phyloP scores from a whole-genome alignment of 768 basidiomycete genomes.

The Holtermanniella nyarrowii region DNA sequence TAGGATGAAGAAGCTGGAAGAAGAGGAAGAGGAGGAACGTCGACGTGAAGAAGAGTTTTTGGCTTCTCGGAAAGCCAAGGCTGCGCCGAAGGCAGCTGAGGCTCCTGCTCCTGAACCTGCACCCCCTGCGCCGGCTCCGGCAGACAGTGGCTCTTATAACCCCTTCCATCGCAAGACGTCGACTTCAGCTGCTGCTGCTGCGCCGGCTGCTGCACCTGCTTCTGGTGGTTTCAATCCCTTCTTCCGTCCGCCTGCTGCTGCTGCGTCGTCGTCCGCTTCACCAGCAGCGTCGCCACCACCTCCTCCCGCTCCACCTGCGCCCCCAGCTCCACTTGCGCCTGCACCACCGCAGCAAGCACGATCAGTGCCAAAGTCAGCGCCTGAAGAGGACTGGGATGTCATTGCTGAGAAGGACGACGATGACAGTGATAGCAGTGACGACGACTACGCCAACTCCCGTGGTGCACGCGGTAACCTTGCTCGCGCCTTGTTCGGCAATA shows the following conservation, averaged over 20 bases:
- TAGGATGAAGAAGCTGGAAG: constrained; percentile 49
- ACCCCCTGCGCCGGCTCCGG: constrained; percentile 24
- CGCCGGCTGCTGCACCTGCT: constrained; percentile 38
- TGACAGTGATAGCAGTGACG: constrained; percentile 59
- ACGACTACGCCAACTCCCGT: constrained; percentile 61
- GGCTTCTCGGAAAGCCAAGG: constrained; percentile 21
- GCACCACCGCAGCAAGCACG: constrained; percentile 47
- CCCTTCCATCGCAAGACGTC: constrained; percentile 31
- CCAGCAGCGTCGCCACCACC: constrained; percentile 30
- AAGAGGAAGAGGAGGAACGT: constrained; percentile 59
- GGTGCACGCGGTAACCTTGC: constrained; percentile 62
- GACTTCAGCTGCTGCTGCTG: constrained; percentile 21
- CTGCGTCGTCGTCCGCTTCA: constrained; percentile 39
- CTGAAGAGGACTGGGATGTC: constrained; percentile 69
- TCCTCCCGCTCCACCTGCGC: constrained; percentile 25
- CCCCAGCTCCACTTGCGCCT: constrained; percentile 44
- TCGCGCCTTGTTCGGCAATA: constrained; percentile 62
- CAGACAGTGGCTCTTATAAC: constrained; percentile 19
- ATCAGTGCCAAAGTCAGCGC: constrained; percentile 11
- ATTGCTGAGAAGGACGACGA: constrained; percentile 59
- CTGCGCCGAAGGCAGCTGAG: constrained; percentile 9
- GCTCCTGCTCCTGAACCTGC: constrained; percentile 21
- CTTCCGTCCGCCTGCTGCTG: constrained; percentile 45
- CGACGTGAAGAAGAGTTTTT: constrained; percentile 46
- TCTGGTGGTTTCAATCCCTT: constrained; percentile 63